Evolutionary conservation across 306 rosid species (phyloP).

Genomic region (Corylus heterophylla): DNA sequence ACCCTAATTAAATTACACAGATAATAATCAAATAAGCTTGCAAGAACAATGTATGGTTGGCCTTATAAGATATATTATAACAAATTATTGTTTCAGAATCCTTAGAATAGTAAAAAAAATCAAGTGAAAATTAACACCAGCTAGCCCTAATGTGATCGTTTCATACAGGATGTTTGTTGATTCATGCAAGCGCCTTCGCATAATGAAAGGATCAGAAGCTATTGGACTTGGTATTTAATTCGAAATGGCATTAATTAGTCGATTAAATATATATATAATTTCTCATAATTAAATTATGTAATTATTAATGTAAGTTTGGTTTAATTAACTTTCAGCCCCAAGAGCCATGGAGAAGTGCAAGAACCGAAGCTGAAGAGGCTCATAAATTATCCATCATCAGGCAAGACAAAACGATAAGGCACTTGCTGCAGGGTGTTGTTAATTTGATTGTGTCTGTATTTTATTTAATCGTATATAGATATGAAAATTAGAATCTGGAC

Average conservation of each 20-base stretch:
- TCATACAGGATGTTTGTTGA: conserved; percentile 85
- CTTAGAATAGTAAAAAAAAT: background rate
- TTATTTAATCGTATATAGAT: conserved; percentile 63
- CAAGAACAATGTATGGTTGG: background rate
- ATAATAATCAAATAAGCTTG: background rate
- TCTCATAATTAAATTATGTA: too few species aligned
- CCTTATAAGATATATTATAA: background rate
- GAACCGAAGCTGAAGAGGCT: conserved; percentile 73
- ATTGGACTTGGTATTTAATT: conserved; percentile 84
- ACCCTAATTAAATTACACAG: conserved; percentile 13
- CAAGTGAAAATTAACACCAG: background rate
- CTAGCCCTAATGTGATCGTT: background rate
- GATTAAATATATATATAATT: background rate
- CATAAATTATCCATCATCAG: conserved; percentile 15
- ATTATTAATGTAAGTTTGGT: background rate
- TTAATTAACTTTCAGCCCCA: conserved; percentile 69
- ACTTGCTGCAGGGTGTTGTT: conserved; percentile 34
- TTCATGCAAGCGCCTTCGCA: conserved; percentile 97
- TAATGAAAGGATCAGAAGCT: conserved; percentile 99
- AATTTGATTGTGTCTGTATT: conserved; percentile 53
- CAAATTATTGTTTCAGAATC: background rate
- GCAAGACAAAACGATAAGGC: conserved; percentile 22
- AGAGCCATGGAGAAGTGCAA: conserved; percentile 99
- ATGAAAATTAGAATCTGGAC: conserved; percentile 36
- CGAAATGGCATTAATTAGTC: background rate